Percentiles rank a stretch among this genome's conserved stretches.
Evolutionary conservation across 2,329 filamentous ascomycete species (phyloP).

Genomic region (Tolypocladium endophyticum): DNA sequence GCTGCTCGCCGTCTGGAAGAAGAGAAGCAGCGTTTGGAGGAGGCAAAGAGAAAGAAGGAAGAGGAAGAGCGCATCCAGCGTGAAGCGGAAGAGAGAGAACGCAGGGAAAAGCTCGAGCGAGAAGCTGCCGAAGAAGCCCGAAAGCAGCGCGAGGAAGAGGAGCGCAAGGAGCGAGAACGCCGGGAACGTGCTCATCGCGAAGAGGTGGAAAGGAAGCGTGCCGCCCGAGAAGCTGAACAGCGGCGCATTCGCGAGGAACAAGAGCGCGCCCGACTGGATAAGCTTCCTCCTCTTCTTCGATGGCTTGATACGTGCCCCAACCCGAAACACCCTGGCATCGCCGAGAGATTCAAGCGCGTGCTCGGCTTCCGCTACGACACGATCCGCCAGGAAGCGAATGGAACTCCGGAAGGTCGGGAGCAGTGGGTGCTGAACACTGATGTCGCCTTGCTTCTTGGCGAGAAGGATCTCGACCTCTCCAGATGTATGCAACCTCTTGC

Average conservation of each 20-base stretch:
- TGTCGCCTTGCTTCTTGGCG: constrained; percentile 51
- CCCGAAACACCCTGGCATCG: constrained; percentile 38
- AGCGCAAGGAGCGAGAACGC: constrained; percentile 39
- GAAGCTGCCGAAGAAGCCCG: constrained; percentile 39
- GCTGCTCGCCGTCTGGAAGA: constrained; percentile 14
- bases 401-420: constrained; percentile 46
- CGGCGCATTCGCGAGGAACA: constrained; percentile 42
- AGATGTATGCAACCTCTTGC: constrained; percentile 36
- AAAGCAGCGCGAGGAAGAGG: constrained; percentile 40
- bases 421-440: constrained; percentile 58
- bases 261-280: constrained; percentile 42
- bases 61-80: constrained; percentile 23
- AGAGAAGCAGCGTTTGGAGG: constrained; percentile 21
- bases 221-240: constrained; percentile 40
- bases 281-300: constrained; percentile 47
- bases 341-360: constrained; percentile 44
- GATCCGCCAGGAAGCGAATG: constrained; percentile 41
- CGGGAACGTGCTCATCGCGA: constrained; percentile 31
- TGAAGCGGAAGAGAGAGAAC: constrained; percentile 28
- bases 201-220: constrained; percentile 36
- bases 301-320: constrained; percentile 47
- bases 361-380: constrained; percentile 55
- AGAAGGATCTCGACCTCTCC: constrained; percentile 51
- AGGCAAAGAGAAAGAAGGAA: constrained; percentile 21
- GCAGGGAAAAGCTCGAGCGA: constrained; percentile 32